phyloP scores from a whole-genome alignment of 805 yeast species.

The Saitoella complicata region DNA sequence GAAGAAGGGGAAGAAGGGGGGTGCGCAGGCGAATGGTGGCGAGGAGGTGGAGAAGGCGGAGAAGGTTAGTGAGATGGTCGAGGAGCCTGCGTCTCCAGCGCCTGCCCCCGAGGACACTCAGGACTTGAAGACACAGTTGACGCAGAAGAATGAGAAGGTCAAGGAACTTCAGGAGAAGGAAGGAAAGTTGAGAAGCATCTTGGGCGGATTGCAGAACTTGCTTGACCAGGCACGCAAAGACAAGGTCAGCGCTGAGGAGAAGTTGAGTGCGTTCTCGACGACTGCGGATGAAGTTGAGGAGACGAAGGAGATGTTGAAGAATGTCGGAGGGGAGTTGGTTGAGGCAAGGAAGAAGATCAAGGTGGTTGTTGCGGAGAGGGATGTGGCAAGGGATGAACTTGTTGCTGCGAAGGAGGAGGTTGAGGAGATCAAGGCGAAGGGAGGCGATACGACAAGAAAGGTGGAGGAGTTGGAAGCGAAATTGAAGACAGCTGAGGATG shows the following conservation, averaged over 20 bases:
- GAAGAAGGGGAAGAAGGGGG: constrained; percentile 15
- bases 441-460: constrained; percentile 6
- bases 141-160: constrained; percentile 6
- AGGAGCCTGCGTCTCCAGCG: constrained; percentile 4
- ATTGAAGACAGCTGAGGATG: constrained; percentile 4
- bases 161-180: constrained; percentile 4
- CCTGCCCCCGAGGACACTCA: constrained; percentile 1
- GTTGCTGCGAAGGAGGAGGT: constrained; percentile 7
- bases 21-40: constrained; percentile 2
- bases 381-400: constrained; percentile 9
- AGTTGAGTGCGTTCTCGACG: background rate
- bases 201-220: constrained; percentile 3
- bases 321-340: constrained; percentile 67
- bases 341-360: constrained; percentile 35
- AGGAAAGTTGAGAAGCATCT: constrained; percentile 5
- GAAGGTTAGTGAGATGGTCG: constrained; percentile 3
- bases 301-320: constrained; percentile 58
- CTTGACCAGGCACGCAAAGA: background rate
- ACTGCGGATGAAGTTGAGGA: constrained; percentile 44
- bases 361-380: constrained; percentile 7
- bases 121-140: constrained; percentile 8
- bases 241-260: background rate
- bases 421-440: constrained; percentile 8
- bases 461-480: constrained; percentile 12
- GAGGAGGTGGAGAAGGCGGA: constrained; percentile 1